Conservation (phyloP, 2,329 filamentous ascomycete species). For the Rasamsonia emersonii region DNA sequence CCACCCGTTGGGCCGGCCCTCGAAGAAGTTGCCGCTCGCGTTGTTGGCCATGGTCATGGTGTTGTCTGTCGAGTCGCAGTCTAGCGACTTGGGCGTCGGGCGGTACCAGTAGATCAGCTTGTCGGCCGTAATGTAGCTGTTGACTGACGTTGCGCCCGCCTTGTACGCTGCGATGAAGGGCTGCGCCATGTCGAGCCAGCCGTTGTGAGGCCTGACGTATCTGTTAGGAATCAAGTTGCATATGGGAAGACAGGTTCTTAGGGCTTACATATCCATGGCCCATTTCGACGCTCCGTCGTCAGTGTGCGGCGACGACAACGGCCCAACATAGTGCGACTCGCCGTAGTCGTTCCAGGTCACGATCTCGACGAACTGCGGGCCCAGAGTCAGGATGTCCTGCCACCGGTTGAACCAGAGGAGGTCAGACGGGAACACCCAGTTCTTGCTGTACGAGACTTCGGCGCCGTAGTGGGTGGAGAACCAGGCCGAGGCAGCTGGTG, state of each 20-base stretch:
- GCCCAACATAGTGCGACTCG: slow-evolving; percentile 48
- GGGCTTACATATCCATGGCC: slow-evolving; percentile 41
- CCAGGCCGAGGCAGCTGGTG: slow-evolving; percentile 39
- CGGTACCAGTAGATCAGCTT: slow-evolving; percentile 51
- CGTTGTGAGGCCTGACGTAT: slow-evolving; percentile 38
- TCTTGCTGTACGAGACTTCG: slow-evolving; percentile 41
- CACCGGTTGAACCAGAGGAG: slow-evolving; percentile 37
- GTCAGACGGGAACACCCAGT: slow-evolving; percentile 43
- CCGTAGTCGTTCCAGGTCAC: slow-evolving; percentile 46
- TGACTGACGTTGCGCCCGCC: slow-evolving; percentile 28
- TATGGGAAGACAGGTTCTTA: neutral
- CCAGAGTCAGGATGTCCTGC: slow-evolving; percentile 34
- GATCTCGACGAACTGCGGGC: slow-evolving; percentile 42
- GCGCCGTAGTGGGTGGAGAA: slow-evolving; percentile 45
- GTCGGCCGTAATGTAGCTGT: slow-evolving; percentile 38
- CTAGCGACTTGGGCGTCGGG: slow-evolving; percentile 37
- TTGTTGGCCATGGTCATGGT: slow-evolving; percentile 37
- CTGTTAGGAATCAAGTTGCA: neutral
- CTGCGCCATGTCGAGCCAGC: slow-evolving; percentile 46
- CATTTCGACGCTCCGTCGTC: slow-evolving; percentile 40
- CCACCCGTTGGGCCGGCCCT: slow-evolving; percentile 43
- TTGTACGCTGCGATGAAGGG: slow-evolving; percentile 49
- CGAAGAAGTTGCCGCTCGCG: slow-evolving; percentile 44
- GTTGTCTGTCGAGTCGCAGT: slow-evolving; percentile 47
- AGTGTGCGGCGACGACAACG: slow-evolving; percentile 33